Conservation (phyloP, 495 filamentous ascomycete genomes). For the Aspergillus leporis region DNA sequence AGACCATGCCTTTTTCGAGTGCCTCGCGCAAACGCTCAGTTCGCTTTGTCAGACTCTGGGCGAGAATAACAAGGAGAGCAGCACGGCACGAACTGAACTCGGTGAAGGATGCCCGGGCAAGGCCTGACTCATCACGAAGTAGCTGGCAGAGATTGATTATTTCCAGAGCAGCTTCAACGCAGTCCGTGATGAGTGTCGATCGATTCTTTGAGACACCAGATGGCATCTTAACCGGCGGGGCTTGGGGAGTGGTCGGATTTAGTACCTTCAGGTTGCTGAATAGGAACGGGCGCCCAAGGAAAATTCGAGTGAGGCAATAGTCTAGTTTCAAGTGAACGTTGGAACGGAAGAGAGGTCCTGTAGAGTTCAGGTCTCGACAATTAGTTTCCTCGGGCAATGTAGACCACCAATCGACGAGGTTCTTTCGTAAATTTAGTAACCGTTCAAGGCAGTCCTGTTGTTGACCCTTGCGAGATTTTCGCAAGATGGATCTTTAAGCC, state of each 20-base stretch:
- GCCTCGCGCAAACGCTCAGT: conserved; percentile 48
- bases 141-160: conserved; percentile 49
- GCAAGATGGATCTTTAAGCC: conserved; percentile 32
- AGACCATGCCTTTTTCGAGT: conserved; percentile 47
- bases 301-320: conserved; percentile 49
- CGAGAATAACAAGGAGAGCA: conserved; percentile 49
- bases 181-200: conserved; percentile 46
- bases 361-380: conserved; percentile 42
- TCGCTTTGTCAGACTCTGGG: conserved; percentile 49
- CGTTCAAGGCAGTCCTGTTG: conserved; percentile 48
- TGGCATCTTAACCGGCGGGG: conserved; percentile 29
- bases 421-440: conserved; percentile 41
- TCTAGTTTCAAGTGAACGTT: conserved; percentile 52
- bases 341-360: conserved; percentile 43
- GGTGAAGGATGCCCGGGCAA: conserved; percentile 52
- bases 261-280: conserved; percentile 45
- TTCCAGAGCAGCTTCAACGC: conserved; percentile 51
- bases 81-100: conserved; percentile 55
- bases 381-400: conserved; percentile 46
- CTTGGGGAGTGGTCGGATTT: conserved; percentile 24
- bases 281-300: conserved; percentile 51
- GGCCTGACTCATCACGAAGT: conserved; percentile 48
- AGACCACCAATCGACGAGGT: conserved; percentile 51
- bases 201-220: conserved; percentile 42
- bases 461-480: conserved; percentile 41